Evolutionary conservation across 2,329 filamentous ascomycete species (phyloP), one percentile per base, ranked within the genome.

Genomic region (Ascochyta lentis): DNA sequence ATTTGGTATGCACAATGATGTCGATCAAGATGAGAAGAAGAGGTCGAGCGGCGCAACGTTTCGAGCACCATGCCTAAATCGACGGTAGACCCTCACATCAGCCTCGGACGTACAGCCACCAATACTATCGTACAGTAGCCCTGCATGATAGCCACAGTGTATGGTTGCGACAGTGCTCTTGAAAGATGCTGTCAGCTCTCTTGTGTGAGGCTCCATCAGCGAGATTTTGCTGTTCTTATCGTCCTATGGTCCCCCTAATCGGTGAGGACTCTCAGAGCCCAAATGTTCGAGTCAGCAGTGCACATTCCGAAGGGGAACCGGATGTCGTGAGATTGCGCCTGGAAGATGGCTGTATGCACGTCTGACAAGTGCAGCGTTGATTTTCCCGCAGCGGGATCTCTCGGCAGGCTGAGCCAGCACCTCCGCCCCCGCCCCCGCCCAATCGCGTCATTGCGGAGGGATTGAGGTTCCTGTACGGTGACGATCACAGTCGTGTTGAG

Each of bases 41-140:
- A 37, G 16, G 29, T n/a, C 37, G 46, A 54, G 33, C 41, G 37
- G 50, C 40, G 46, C 41, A 45, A 47, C 35, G 56, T 54, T 58
- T 35, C 51, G 33, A 27, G 54, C 43, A 52, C 63, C 58, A 61
- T 49, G 19, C 59, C 49, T 9, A 23, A 45, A 61, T 13, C 15
- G 47, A 39, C 23, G 33, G 47, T 48, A 56, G 42, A 49, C 16
- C 45, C 54, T 61, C 54, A 59, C 49, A 58, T 65, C 63, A 63
- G 63, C 64, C 50, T 59, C 59, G 58, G 54, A 27, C 29, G 31
- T 54, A 56, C 65, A 71, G 73, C 72, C 72, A 76, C 72, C 73
- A 74, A 75, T 75, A 75, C 53, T 67, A 50, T 50, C 58, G 27
- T 65, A 72, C 72, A 74, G 68, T 68, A 73, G 68, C 65, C 67